Evolutionary conservation across 2,329 filamentous ascomycete genomes (phyloP), one percentile per base, ranked within the genome.

Genomic region (Clarireedia homoeocarpa): DNA sequence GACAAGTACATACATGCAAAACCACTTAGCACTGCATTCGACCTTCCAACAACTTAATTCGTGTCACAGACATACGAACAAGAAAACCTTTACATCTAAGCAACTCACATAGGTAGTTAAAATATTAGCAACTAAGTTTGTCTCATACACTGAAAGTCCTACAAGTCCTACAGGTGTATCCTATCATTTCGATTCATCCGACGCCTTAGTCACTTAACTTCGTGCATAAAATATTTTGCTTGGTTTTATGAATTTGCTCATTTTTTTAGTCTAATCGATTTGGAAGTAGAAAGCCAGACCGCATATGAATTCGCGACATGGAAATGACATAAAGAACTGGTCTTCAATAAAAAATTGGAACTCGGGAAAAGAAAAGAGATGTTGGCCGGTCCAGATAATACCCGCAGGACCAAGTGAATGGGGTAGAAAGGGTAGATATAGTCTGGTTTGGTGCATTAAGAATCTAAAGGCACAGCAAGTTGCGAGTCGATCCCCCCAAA

Each of bases 401-500:
- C 42, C 42, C 30, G 27, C 40, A 39, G 27, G 12, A 55, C 38
- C 23, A 30, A 53, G 45, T 48, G 55, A 57, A 60, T 55, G 60
- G 49, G 58, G 49, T 59, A 57, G 59, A 58, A 63, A 59, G 59
- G 53, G 58, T 48, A 63, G 62, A 40, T 59, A 64, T 60, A 66
- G 57, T 65, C 56, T 63, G 59, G 58, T 63, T 62, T 62, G 58
- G 58, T 63, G 64, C 61, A 67, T 66, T 67, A 53, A 66, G 65
- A 66, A 63, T 67, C 64, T 64, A 68, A 65, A 63, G 59, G 55
- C 62, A 61, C 66, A 65, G 64, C 61, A 65, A 65, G 57, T 63
- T 65, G 62, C 61, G 59, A 67, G 64, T 64, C 56, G 58, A 63
- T 59, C 61, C 62, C 62, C 63, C 60, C 67, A 59, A 61, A 65